Conservation (phyloP, 108 stramenopile species). For the Cylindrotheca closterium region DNA sequence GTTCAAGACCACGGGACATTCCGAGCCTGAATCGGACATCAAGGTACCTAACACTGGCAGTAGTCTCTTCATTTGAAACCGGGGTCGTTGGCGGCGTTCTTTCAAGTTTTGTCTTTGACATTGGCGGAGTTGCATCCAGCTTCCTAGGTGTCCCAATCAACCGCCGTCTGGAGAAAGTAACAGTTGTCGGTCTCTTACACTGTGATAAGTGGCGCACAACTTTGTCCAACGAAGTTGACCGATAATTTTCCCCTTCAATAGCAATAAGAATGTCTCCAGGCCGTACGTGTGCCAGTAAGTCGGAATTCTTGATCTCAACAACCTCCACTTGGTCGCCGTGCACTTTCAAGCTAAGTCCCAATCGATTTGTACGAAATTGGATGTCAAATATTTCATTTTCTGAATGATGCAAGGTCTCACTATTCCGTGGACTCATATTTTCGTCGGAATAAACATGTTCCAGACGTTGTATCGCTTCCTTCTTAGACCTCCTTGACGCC, state of each 20-base stretch:
- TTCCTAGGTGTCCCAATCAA: neutral
- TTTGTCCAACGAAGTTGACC: constrained; percentile 21
- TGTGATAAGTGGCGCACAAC: constrained; percentile 43
- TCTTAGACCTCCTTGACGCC: constrained; percentile 26
- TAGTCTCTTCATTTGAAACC: neutral
- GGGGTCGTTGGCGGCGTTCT: no score
- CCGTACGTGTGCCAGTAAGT: constrained; percentile 16
- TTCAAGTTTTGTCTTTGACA: neutral
- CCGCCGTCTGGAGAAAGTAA: constrained; percentile 30
- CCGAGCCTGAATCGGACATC: constrained; percentile 15
- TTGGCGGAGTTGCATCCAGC: neutral
- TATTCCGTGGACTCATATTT: neutral
- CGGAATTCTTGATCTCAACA: constrained; percentile 32
- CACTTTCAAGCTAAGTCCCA: constrained; percentile 56
- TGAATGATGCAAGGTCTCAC: no score
- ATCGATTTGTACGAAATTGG: constrained; percentile 28
- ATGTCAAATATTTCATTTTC: constrained; percentile 31
- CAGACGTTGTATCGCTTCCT: no score
- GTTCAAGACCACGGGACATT: constrained; percentile 24
- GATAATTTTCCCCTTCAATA: constrained; percentile 30
- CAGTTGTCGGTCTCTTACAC: constrained; percentile 42
- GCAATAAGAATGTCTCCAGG: constrained; percentile 49
- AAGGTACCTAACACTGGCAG: neutral
- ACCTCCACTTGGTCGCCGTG: constrained; percentile 40
- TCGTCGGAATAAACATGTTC: no score